Base-by-base conservation (phyloP, 1,284 basidiomycete genomes). In the Cutaneotrichosporon sp. region DNA sequence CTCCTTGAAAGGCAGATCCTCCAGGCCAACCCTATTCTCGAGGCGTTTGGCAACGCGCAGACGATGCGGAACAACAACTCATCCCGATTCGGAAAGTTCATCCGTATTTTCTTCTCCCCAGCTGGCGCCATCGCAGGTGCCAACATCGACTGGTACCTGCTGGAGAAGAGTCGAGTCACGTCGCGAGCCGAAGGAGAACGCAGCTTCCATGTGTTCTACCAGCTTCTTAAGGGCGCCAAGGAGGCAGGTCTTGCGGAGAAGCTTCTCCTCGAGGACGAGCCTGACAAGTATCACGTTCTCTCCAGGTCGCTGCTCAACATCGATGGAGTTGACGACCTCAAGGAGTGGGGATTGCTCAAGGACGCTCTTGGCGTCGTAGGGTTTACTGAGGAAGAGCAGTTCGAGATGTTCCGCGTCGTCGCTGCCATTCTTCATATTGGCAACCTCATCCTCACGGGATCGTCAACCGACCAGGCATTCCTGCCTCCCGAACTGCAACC, bases 1-100 rank as follows among this genome's bases (percentile, higher is more conserved):
- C 79, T 97, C 19, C 80, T 99, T 16, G 96, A 98, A 74, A 84
- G 89, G 24, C 96, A 98, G 75, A 98, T 99, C 58, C 80, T 98
- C 19, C 93, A 97, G 72, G 94, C 94, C 19, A 99, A 98, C 67
- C 96, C 96, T 0, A 92, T 99, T 54, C 79, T 99, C 4, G 96
- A 99, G 75, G 89, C 96, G 4, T 98, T 99, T 64, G 96, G 96
- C 22, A 99, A 99, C 71, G 96, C 96, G 5, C 96, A 98, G 73
- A 98, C 96, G 0, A 90, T 97, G 74, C 80, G 94, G 44, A 99
- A 99, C 72, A 97, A 98, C 76, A 99, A 99, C 70, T 98, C 96
- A 8, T 93, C 89, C 81, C 88, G 96, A 41, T 98, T 97, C 72
- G 77, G 76, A 32, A 98, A 99, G 76, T 98, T 98, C 72, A 90